A percentile compares a stretch with the other conserved stretches of the same genome.
Evolutionary conservation across 768 basidiomycete species (phyloP).

Genomic region (Cystofilobasidium macerans): DNA sequence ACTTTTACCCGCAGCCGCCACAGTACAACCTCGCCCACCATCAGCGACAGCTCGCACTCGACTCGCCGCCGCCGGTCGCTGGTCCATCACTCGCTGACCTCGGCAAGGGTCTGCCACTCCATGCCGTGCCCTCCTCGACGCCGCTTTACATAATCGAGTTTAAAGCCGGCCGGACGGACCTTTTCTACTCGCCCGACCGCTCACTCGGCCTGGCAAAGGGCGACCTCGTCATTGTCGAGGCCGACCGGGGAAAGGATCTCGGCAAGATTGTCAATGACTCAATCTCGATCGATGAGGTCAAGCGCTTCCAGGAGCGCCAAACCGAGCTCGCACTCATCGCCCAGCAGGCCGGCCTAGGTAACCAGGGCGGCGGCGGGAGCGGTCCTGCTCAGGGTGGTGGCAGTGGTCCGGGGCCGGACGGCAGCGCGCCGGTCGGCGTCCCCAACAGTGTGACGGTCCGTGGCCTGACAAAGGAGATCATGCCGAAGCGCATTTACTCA

Average conservation of each 20-base stretch:
- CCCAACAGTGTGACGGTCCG: constrained; percentile 28
- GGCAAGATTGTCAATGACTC: constrained; percentile 78
- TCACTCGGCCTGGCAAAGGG: constrained; percentile 60
- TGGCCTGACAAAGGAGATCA: constrained; percentile 73
- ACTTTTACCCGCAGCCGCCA: constrained; percentile 11
- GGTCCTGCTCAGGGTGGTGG: constrained; percentile 30
- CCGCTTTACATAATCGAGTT: constrained; percentile 96
- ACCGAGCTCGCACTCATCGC: constrained; percentile 43
- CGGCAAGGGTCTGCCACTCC: constrained; percentile 79
- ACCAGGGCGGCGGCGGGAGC: constrained; percentile 44
- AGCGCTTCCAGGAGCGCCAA: constrained; percentile 76
- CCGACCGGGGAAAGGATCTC: constrained; percentile 84
- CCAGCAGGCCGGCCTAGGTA: constrained; percentile 44
- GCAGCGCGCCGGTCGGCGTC: constrained; percentile 8
- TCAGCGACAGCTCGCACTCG: constrained; percentile 12
- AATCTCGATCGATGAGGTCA: constrained; percentile 79
- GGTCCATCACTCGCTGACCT: constrained; percentile 46
- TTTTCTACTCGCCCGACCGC: constrained; percentile 78
- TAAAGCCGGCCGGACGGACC: constrained; percentile 88
- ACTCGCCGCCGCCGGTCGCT: neutral
- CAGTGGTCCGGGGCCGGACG: constrained; percentile 44
- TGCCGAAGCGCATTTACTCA: constrained; percentile 90
- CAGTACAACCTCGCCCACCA: constrained; percentile 18
- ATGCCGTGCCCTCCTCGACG: constrained; percentile 67
- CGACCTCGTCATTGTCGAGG: constrained; percentile 92